phyloP scores from a whole-genome alignment of 768 basidiomycete species.

The Cantharellus anzutake region DNA sequence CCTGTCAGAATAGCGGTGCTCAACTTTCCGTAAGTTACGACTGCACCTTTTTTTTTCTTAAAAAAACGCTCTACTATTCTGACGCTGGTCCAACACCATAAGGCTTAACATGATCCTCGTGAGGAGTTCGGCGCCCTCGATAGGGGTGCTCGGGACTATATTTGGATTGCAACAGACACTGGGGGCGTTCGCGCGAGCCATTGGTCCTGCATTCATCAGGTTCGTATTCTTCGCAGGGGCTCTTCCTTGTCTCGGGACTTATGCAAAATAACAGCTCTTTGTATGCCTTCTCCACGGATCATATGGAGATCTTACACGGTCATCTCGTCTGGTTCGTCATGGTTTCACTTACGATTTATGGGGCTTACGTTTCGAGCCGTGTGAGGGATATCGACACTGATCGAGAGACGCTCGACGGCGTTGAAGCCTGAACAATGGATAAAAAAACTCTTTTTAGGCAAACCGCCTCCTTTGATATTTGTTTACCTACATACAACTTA shows the following conservation, averaged over 20 bases:
- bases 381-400: not conserved
- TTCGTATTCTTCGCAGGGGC: not conserved
- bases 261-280: not conserved
- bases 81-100: not conserved
- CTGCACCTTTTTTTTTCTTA: not conserved
- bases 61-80: not conserved
- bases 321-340: conserved; percentile 3
- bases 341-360: not conserved
- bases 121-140: not conserved
- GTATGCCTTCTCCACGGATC: conserved; percentile 1
- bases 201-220: conserved; percentile 3
- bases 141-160: not conserved
- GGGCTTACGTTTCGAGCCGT: not conserved
- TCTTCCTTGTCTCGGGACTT: not conserved
- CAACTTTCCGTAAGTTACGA: conserved; percentile 1
- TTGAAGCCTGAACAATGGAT: not conserved
- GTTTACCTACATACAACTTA: no score
- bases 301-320: not conserved
- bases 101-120: not conserved
- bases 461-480: no score
- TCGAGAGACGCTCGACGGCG: not conserved
- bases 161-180: conserved; percentile 2
- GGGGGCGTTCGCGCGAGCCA: not conserved
- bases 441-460: not conserved
- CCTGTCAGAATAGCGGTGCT: not conserved